Base-by-base conservation (phyloP, 2,329 filamentous ascomycete species). In the Decorospora gaudefroyi region DNA sequence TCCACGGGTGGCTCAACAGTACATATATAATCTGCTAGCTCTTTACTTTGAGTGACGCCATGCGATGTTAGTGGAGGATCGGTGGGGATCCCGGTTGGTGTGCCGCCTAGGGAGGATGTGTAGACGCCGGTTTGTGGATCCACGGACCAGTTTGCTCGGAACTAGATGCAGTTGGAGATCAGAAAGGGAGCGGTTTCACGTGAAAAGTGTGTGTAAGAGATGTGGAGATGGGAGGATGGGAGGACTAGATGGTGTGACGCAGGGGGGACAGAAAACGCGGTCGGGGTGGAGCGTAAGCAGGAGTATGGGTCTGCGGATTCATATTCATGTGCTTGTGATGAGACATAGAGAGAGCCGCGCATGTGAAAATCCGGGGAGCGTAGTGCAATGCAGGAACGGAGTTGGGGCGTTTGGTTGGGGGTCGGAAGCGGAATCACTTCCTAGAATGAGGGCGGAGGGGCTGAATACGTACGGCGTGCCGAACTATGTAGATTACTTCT, bases 51-150 rank as follows among this genome's bases (percentile, higher is more conserved):
- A 37, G 83, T 78, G 27, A 95, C 86, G 45, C 93, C 93, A 65
- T 97, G 86, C 15, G 88, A 84, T 6, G 91, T 90, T 59, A 99
- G 80, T 7, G 89, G 85, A 31, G 91, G 91, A 67, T 99, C 93
- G 17, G 87, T 87, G 3, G 91, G 80, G 53, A 96, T 90, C 39
- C 88, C 88, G 4, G 93, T 97, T 1, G 93, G 92, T 25, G 88
- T 90, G 28, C 79, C 53, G 34, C 50, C 83, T 46, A 78, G 78
- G 21, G 77, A 78, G 16, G 87, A 77, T 40, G 79, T 81, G 75
- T 97, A 97, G 58, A 78, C 79, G 39, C 93, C 92, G 25, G 88
- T 92, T 49, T 79, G 74, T 31, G 84, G 83, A 72, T 97, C 85
- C 49, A 97, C 88, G 29, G 83, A 82, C 90, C 91, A 97, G 68